A percentile compares a stretch with the other conserved stretches of the same genome.
These are phyloP conservation scores for Myxozyma neglecta DNA, from an alignment of 805 yeast species.

Conservation along the genomic window DNA sequence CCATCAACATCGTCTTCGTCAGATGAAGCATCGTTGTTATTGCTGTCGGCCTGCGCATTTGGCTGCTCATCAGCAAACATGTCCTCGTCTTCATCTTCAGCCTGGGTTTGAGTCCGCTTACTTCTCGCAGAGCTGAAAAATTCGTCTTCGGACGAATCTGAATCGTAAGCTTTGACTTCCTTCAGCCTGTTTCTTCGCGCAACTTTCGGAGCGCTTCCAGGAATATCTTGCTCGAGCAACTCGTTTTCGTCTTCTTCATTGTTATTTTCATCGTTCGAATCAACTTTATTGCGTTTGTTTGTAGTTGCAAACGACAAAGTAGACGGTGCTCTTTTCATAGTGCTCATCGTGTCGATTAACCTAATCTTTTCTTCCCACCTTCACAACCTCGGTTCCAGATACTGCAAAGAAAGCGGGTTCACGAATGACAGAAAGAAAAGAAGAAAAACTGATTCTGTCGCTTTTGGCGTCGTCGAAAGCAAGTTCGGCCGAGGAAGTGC, in stretches of 20 bases:
- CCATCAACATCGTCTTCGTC: constrained; percentile 36
- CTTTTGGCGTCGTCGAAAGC: background rate
- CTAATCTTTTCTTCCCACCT: background rate
- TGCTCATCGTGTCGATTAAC: too few species aligned
- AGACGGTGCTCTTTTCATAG: too few species aligned
- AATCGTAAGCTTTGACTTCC: constrained; percentile 28
- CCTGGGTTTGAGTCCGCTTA: constrained; percentile 16
- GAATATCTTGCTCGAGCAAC: constrained; percentile 26
- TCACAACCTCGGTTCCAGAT: too few species aligned
- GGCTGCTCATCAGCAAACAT: constrained; percentile 22
- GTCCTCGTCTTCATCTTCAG: constrained; percentile 41
- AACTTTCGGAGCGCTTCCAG: constrained; percentile 15
- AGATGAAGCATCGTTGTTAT: constrained; percentile 28
- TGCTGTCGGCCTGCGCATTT: constrained; percentile 17
- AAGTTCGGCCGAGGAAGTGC: constrained; percentile 3
- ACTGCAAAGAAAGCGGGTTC: too few species aligned
- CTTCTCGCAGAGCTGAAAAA: constrained; percentile 15
- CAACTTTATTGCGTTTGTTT: background rate
- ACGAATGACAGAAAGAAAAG: background rate
- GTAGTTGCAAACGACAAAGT: too few species aligned
- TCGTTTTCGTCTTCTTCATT: constrained; percentile 20
- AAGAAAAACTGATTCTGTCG: background rate
- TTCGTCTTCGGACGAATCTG: constrained; percentile 33
- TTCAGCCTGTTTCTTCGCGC: constrained; percentile 18
- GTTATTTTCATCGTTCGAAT: background rate